Evolutionary conservation across 1,284 basidiomycete species (phyloP), one percentile per base, ranked within the genome.

Genomic region (Tremellales sp.): DNA sequence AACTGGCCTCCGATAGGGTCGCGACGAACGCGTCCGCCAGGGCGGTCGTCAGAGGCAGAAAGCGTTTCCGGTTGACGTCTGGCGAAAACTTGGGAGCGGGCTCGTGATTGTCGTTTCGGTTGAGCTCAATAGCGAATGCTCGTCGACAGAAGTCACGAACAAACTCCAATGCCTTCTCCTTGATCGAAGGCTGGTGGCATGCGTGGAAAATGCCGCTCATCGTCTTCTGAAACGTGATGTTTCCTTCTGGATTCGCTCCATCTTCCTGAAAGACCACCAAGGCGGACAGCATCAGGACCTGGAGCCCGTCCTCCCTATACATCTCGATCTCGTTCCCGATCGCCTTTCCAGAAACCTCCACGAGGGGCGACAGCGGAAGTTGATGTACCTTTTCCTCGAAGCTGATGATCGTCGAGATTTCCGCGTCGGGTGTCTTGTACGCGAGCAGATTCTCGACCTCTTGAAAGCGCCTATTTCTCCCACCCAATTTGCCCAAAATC

Each of bases 401-500:
- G 9, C 84, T 84, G 29, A 97, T 74, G 0, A 80, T 71, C 25
- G 88, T 75, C 50, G 79, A 82, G 5, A 87, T 81, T 3, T 83
- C 77, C 41, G 86, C 81, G 0, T 84, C 81, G 51, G 81, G 78
- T 39, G 83, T 77, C 19, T 78, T 79, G 70, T 86, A 95, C 32
- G 81, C 78, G 38, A 98, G 74, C 29, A 81, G 68, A 3, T 87
- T 86, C 40, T 93, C 88, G 50, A 87, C 86, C 50, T 85, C 82
- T 54, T 95, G 77, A 47, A 97, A 78, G 33, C 86, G 82, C 31
- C 97, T 80, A 69, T 98, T 99, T 27, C 95, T 78, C 1, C 97
- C 95, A 14, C 95, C 97, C 16, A 99, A 78, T 72, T 99, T 99
- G 41, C 95, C 95, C 5, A 99, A 77, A 48, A 99, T 97, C 35